Evolutionary conservation across 345 rosid genomes (phyloP).

Genomic region (Barbarea vulgaris): DNA sequence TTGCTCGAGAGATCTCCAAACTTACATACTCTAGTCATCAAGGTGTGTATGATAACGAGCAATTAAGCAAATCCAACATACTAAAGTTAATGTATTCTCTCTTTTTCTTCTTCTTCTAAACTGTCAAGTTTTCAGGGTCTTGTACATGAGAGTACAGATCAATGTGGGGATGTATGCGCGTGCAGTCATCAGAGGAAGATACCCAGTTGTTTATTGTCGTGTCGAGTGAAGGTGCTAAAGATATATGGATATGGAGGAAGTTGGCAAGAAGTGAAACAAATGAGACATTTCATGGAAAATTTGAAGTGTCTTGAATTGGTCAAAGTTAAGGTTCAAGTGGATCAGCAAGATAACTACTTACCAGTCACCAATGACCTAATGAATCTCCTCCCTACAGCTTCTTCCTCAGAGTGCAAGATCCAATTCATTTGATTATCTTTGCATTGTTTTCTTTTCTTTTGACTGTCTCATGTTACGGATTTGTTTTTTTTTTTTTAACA

Average conservation of each 20-base stretch:
- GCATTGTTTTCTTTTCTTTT: too few species aligned
- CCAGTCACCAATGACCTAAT: background rate
- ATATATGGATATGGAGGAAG: constrained; percentile 8
- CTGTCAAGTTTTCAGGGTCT: background rate
- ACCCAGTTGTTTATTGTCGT: background rate
- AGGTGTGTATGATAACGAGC: constrained; percentile 2
- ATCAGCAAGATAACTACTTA: background rate
- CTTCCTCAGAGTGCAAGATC: too few species aligned
- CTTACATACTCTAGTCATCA: constrained; percentile 2
- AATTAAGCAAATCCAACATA: background rate
- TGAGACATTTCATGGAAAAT: constrained; percentile 4
- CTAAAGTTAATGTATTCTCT: too few species aligned
- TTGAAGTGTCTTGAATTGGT: background rate
- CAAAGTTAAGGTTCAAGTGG: background rate
- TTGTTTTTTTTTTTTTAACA: too few species aligned
- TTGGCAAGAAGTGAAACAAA: background rate
- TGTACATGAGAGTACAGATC: background rate
- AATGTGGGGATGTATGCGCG: constrained; percentile 1
- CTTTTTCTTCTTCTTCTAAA: background rate
- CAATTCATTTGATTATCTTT: too few species aligned
- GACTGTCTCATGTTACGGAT: too few species aligned
- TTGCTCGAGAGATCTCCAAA: constrained; percentile 7
- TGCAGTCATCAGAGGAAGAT: background rate
- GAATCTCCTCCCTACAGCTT: too few species aligned
- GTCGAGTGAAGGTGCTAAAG: background rate